Conservation (phyloP, 306 rosid species). For the Sophora flavescens region DNA sequence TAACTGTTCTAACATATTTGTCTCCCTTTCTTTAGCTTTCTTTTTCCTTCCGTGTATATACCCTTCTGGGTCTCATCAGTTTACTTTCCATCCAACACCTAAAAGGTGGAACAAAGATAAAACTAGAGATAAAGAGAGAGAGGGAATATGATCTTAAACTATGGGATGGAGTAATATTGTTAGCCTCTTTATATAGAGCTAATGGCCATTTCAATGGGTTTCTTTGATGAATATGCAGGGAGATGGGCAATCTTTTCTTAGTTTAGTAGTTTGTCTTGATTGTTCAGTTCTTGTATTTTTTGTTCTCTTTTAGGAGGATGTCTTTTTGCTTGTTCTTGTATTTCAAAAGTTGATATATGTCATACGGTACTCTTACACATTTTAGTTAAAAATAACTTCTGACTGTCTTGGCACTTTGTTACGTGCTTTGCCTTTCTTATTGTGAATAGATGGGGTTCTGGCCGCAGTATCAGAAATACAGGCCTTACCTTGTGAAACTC, state of each 20-base stretch:
- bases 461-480: conserved; percentile 41
- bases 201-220: background rate
- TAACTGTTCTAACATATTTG: no score
- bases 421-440: conserved; percentile 21
- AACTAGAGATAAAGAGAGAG: conserved; percentile 7
- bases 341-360: conserved; percentile 29
- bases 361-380: conserved; percentile 9
- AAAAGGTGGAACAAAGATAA: conserved; percentile 17
- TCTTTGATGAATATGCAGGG: conserved; percentile 29
- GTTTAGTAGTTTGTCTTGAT: conserved; percentile 26
- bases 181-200: conserved; percentile 6
- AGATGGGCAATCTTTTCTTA: conserved; percentile 23
- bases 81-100: conserved; percentile 23
- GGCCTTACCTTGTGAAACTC: conserved; percentile 42
- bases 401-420: conserved; percentile 25
- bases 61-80: background rate
- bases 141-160: conserved; percentile 26
- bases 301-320: conserved; percentile 2
- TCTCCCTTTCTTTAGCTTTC: no score
- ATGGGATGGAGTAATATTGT: conserved; percentile 16
- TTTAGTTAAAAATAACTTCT: conserved; percentile 35
- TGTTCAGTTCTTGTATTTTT: conserved; percentile 15
- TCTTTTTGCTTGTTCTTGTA: conserved; percentile 11
- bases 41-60: no score
- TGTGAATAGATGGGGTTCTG: conserved; percentile 55